Base-by-base conservation (phyloP, 495 filamentous ascomycete genomes). In the Penicillium verhagenii region DNA sequence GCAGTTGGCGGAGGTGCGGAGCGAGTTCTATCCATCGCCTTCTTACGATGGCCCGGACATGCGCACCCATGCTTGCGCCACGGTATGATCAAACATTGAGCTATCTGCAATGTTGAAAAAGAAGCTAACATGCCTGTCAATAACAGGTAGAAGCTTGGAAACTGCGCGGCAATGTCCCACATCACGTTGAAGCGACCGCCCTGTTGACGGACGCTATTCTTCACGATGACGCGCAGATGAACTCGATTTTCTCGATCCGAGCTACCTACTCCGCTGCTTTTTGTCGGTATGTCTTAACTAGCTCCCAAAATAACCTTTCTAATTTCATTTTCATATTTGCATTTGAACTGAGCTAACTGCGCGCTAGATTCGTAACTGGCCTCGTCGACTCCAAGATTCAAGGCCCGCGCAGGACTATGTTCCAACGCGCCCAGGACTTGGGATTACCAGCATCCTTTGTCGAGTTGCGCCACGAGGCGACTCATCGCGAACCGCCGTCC, bases 381-480 rank as follows among this genome's bases (percentile, higher is more conserved):
- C 80, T 96, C 19, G 78, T 93, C 5, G 91, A 95, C 66, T 80
- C 84, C 4, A 83, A 87, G 54, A 84, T 91, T 57, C 79, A 85
- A 61, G 82, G 82, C 48, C 76, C 78, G 39, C 83, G 84, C 53
- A 78, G 83, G 63, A 86, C 86, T 64, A 96, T 97, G 92, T 92
- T 91, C 67, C 78, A 84, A 26, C 78, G 92, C 10, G 92, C 92
- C 1, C 79, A 82, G 59, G 84, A 84, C 47, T 78, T 94, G 16
- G 87, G 85, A 0, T 76, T 97, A 19, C 91, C 92, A 4, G 84
- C 86, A 7, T 85, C 88, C 0, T 94, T 96, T 67, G 92, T 97
- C 31, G 92, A 96, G 72, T 74, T 96, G 47, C 79, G 93, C 16
- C 93, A 97, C 64, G 87, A 94, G 67, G 89, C 89, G 28, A 94